Evolutionary conservation across 495 filamentous ascomycete species (phyloP).

Genomic region (Monascus purpureus): DNA sequence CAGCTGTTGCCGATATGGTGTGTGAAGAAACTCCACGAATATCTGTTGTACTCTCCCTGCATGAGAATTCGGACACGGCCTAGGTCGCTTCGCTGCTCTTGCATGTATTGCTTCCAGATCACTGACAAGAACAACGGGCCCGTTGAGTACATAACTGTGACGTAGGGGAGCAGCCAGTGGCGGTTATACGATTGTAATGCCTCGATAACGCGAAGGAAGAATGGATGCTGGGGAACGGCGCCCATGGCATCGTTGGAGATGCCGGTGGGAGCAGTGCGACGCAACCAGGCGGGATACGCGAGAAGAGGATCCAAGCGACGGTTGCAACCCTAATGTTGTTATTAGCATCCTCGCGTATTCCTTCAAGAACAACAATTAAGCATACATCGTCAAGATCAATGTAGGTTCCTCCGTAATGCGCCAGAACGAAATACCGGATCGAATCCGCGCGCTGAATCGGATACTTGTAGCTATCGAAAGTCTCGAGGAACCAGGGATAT

Average conservation of each 20-base stretch:
- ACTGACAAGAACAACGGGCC: slow-evolving; percentile 75
- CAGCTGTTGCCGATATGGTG: slow-evolving; percentile 63
- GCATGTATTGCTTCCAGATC: slow-evolving; percentile 70
- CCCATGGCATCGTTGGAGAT: slow-evolving; percentile 88
- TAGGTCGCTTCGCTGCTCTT: slow-evolving; percentile 19
- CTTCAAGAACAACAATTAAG: slow-evolving; percentile 5
- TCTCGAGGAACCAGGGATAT: slow-evolving; percentile 79
- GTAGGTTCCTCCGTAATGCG: slow-evolving; percentile 74
- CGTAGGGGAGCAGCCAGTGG: slow-evolving; percentile 69
- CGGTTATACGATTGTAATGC: slow-evolving; percentile 55
- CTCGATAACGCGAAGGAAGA: slow-evolving; percentile 64
- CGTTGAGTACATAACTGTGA: slow-evolving; percentile 79
- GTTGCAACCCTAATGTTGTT: slow-evolving; percentile 54
- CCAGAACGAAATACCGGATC: slow-evolving; percentile 78
- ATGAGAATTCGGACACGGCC: slow-evolving; percentile 42
- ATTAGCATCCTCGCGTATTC: not conserved
- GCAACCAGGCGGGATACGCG: slow-evolving; percentile 69
- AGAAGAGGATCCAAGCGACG: slow-evolving; percentile 69
- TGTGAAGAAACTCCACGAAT: slow-evolving; percentile 65
- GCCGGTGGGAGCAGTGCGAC: slow-evolving; percentile 66
- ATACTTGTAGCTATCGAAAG: slow-evolving; percentile 67
- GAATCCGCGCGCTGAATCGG: slow-evolving; percentile 79
- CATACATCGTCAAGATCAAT: slow-evolving; percentile 78
- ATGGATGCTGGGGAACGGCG: slow-evolving; percentile 64
- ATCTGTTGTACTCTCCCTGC: slow-evolving; percentile 54